Evolutionary conservation across 345 rosid species (phyloP), one percentile per base, ranked within the genome.

Genomic region (Aquilaria malaccensis): DNA sequence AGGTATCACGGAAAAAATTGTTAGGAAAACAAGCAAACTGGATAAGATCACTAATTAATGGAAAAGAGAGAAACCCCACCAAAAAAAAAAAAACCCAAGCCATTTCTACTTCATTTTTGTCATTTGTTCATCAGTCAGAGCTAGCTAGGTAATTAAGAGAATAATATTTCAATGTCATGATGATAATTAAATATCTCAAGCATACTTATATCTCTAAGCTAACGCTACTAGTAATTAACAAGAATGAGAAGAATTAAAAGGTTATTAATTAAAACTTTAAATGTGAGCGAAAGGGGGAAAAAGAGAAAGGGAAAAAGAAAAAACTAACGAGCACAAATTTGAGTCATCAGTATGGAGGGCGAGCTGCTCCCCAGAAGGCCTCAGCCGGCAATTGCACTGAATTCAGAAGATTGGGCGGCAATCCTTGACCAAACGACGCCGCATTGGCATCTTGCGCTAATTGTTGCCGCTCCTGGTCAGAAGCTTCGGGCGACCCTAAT

Each of bases 341-440:
- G 53, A 2, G 7, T 33, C 14, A 30, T 58, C 70, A 84, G 73
- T 61, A 80, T 61, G 95, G 78, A 65, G 87, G 89, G 53, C 89
- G 76, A 33, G 76, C 80, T 56, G 78, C 62, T 59, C 83, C 91
- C 97, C 97, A 91, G 43, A 81, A 91, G 45, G 83, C 86, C 51
- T 91, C 96, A 47, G 70, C 59, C 37, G 89, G 86, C 59, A 90
- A 70, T 63, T 84, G 43, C 59, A 79, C 84, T 60, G 97, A 83
- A 77, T 76, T 85, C 59, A 87, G 79, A 47, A 91, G 89, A 79
- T 85, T 88, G 2, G 84, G 88, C n/a, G 82, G 80, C 70, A 91
- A 60, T 15, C 96, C 97, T 73, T 91, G 96, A 75, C 75, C 72
- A 33, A 85, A 69, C 4, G 87, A 60, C 45, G 74, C 67, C 45